A percentile compares a stretch with the other conserved stretches of the same genome.
These are phyloP conservation scores for Sugiyamaella neomexicana DNA, from an alignment of 1,139 yeast genomes.

Conservation along the genomic window DNA sequence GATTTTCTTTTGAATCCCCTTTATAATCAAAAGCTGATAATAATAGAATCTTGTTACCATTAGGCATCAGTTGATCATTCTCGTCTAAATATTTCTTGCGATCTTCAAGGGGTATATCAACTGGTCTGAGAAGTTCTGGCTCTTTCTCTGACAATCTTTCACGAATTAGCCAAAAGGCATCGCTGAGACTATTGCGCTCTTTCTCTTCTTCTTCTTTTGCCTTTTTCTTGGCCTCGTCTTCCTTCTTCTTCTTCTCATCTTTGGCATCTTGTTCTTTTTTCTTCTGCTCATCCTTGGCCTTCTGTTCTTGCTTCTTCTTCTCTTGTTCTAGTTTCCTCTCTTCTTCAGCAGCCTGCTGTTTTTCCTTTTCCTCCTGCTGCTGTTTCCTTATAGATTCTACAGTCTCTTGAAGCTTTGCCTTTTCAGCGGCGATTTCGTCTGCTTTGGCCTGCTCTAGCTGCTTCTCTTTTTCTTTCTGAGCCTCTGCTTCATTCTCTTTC, in stretches of 20 bases:
- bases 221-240: conserved; percentile 18
- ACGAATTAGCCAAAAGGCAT: conserved; percentile 14
- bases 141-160: conserved; percentile 14
- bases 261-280: conserved; percentile 5
- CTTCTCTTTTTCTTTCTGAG: not conserved
- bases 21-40: conserved; percentile 38
- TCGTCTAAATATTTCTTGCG: conserved; percentile 9
- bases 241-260: conserved; percentile 15
- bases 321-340: too few species aligned
- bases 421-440: not conserved
- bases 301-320: not conserved
- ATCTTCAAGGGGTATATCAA: conserved; percentile 4
- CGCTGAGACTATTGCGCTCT: conserved; percentile 8
- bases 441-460: too few species aligned
- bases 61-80: conserved; percentile 28
- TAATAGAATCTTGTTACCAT: conserved; percentile 34
- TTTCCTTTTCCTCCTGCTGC: too few species aligned
- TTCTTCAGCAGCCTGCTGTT: too few species aligned
- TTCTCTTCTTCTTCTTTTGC: conserved; percentile 1
- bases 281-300: not conserved
- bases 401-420: not conserved
- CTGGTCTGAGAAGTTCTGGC: conserved; percentile 10
- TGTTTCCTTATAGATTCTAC: too few species aligned
- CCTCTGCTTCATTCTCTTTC: not conserved
- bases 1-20: conserved; percentile 31